Evolutionary conservation across 176 grass and related monocot species (phyloP).

Genomic region (Rhynchospora tenuis): DNA sequence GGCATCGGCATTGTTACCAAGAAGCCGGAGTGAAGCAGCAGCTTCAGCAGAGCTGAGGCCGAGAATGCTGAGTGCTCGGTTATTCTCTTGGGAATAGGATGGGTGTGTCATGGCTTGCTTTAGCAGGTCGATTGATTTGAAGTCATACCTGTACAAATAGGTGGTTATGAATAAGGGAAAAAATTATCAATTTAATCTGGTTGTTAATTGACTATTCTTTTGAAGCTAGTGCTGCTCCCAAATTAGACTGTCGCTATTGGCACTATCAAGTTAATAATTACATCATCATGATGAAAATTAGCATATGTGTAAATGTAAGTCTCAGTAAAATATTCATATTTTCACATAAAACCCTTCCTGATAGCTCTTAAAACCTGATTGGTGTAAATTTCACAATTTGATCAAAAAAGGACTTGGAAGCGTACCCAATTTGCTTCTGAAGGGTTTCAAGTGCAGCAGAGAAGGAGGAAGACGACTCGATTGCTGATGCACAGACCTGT

Average conservation of each 20-base stretch:
- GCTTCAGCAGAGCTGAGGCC: slow-evolving; percentile 48
- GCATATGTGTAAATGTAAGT: neutral
- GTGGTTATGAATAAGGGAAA: neutral
- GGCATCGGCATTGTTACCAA: slow-evolving; percentile 35
- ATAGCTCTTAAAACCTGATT: neutral
- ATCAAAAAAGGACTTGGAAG: neutral
- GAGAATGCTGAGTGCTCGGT: slow-evolving; percentile 43
- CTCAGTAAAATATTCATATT: neutral
- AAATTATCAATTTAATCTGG: neutral
- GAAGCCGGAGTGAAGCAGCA: slow-evolving; percentile 32
- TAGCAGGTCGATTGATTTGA: slow-evolving; percentile 35
- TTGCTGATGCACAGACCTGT: neutral
- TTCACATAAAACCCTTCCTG: neutral
- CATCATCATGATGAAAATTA: neutral
- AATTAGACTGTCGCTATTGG: neutral
- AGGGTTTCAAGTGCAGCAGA: slow-evolving; percentile 44
- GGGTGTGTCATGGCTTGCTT: slow-evolving; percentile 60
- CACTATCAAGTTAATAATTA: neutral
- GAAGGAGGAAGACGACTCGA: slow-evolving; percentile 35
- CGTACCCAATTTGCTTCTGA: slow-evolving; percentile 39
- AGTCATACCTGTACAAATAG: slow-evolving; percentile 13
- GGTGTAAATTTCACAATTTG: neutral
- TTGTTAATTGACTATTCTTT: neutral
- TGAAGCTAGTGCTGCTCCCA: neutral
- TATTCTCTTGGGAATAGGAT: slow-evolving; percentile 62